These are phyloP conservation scores for Ulmus americana DNA, from an alignment of 331 rosid genomes.

Conservation along the genomic window DNA sequence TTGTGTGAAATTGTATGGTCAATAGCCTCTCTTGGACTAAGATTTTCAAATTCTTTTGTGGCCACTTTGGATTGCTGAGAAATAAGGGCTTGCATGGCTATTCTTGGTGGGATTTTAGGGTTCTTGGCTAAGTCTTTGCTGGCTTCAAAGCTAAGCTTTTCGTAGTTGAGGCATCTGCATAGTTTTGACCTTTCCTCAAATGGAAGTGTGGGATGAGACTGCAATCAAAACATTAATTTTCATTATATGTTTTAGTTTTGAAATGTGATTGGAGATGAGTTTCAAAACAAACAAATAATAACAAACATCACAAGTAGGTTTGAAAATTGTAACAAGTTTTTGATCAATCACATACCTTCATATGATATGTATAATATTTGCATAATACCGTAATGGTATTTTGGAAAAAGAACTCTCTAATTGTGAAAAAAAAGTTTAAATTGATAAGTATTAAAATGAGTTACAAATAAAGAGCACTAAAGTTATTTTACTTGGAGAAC, in stretches of 20 bases:
- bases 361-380: no score
- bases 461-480: no score
- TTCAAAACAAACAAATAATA: background rate
- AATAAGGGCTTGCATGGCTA: conserved; percentile 67
- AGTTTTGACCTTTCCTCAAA: conserved; percentile 64
- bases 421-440: no score
- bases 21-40: conserved; percentile 19
- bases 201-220: conserved; percentile 53
- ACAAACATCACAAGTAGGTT: no score
- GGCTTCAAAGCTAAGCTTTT: conserved; percentile 60
- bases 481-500: no score
- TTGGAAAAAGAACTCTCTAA: no score
- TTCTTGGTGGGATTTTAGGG: conserved; percentile 72
- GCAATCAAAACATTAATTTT: conserved; percentile 18
- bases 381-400: no score
- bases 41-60: conserved; percentile 18
- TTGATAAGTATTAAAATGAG: no score
- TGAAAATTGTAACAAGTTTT: no score
- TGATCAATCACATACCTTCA: no score
- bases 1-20: conserved; percentile 27
- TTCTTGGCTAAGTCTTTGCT: conserved; percentile 74
- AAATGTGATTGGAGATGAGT: background rate
- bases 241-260: background rate
- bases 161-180: conserved; percentile 64
- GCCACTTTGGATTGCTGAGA: conserved; percentile 48